These are phyloP conservation scores for Coleophoma cylindrospora DNA, from an alignment of 2,329 filamentous ascomycete genomes.

Conservation along the genomic window DNA sequence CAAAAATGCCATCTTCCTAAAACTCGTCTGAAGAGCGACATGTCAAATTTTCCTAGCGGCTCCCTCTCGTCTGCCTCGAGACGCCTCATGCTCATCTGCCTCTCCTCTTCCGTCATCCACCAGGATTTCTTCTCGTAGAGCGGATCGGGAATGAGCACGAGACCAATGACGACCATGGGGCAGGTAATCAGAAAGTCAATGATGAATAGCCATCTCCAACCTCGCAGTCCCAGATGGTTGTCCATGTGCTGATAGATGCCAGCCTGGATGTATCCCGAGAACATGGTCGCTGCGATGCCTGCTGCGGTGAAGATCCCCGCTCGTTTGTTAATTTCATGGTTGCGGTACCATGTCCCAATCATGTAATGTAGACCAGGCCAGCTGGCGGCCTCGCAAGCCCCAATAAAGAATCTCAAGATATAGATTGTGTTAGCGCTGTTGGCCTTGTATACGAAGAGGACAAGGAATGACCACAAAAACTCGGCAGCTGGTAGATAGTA, in stretches of 20 bases:
- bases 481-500: conserved; percentile 3
- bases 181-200: conserved; percentile 47
- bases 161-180: conserved; percentile 32
- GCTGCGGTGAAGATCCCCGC: conserved; percentile 49
- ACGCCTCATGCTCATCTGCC: not conserved
- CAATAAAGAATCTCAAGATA: conserved; percentile 2
- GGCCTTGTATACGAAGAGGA: not conserved
- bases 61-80: not conserved
- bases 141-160: not conserved
- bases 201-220: conserved; percentile 43
- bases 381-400: not conserved
- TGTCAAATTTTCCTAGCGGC: not conserved
- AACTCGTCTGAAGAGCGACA: not conserved
- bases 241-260: conserved; percentile 14
- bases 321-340: conserved; percentile 50
- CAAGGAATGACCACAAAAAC: conserved; percentile 1
- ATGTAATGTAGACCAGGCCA: conserved; percentile 40
- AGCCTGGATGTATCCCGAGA: conserved; percentile 53
- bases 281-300: conserved; percentile 42
- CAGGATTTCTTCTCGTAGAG: not conserved
- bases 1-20: not conserved
- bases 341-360: conserved; percentile 52
- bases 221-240: not conserved
- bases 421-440: conserved; percentile 2
- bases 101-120: not conserved